These are phyloP conservation scores for Ulota crispa DNA, from an alignment of 225 moss, liverwort and hornwort genomes.

Conservation along the genomic window DNA sequence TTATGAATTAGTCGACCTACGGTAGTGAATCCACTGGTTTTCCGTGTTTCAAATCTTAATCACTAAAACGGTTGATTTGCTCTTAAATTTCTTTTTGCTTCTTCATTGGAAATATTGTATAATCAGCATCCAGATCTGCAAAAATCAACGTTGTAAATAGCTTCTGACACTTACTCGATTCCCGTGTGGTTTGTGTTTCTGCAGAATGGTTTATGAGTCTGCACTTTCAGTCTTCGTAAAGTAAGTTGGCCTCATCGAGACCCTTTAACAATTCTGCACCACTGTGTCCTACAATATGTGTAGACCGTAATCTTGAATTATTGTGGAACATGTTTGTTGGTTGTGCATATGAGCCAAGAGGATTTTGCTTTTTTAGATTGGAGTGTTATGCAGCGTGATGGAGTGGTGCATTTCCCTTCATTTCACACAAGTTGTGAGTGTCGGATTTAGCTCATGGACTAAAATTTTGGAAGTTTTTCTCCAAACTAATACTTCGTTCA, in stretches of 20 bases:
- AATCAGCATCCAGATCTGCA: slow-evolving; percentile 5
- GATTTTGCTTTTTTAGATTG: slow-evolving; percentile 1
- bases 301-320: background rate
- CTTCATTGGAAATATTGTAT: background rate
- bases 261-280: background rate
- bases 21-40: background rate
- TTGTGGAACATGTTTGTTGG: background rate
- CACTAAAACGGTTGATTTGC: background rate
- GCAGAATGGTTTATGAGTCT: slow-evolving; percentile 60
- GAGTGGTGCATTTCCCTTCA: background rate
- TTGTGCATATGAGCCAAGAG: background rate
- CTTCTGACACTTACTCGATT: slow-evolving; percentile 6
- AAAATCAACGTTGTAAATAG: background rate
- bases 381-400: background rate
- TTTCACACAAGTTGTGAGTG: background rate
- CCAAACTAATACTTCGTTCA: background rate
- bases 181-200: background rate
- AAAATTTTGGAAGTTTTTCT: background rate
- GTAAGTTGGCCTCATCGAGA: slow-evolving; percentile 35
- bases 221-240: slow-evolving; percentile 56
- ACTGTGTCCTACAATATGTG: background rate
- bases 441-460: background rate
- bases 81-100: background rate
- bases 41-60: background rate
- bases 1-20: background rate